phyloP scores from a whole-genome alignment of 148 eudicot species.

The Chenopodium formosanum region DNA sequence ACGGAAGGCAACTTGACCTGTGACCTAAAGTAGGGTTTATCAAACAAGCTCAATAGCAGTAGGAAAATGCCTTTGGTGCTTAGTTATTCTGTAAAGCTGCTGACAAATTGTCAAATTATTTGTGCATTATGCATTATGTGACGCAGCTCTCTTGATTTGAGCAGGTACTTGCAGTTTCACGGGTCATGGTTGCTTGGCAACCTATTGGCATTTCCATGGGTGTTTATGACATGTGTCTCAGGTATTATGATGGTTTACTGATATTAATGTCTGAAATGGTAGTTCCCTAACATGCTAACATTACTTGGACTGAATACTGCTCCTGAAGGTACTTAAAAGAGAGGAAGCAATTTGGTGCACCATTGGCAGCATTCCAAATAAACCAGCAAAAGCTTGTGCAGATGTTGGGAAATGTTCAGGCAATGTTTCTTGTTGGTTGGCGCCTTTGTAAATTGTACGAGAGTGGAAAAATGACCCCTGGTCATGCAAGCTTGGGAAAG shows the following conservation, averaged over 20 bases:
- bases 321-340: slow-evolving; percentile 70
- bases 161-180: slow-evolving; percentile 94
- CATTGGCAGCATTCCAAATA: slow-evolving; percentile 88
- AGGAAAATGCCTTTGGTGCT: not conserved
- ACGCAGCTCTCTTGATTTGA: slow-evolving; percentile 10
- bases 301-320: slow-evolving; percentile 3
- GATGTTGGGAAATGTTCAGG: slow-evolving; percentile 85
- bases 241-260: slow-evolving; percentile 40
- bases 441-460: slow-evolving; percentile 93
- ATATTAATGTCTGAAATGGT: not conserved
- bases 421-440: slow-evolving; percentile 87
- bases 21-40: not conserved
- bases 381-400: slow-evolving; percentile 87
- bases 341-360: slow-evolving; percentile 87
- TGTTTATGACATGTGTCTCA: slow-evolving; percentile 93
- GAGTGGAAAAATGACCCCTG: slow-evolving; percentile 79
- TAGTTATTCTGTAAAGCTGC: not conserved
- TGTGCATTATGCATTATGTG: not conserved
- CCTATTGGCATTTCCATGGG: slow-evolving; percentile 99
- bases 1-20: not conserved
- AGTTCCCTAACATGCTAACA: not conserved
- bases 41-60: not conserved
- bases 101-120: not conserved
- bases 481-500: slow-evolving; percentile 93
- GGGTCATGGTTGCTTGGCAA: slow-evolving; percentile 97